These are phyloP conservation scores for Penicillium polonicum DNA, from an alignment of 2,329 filamentous ascomycete species.

Conservation along the genomic window DNA sequence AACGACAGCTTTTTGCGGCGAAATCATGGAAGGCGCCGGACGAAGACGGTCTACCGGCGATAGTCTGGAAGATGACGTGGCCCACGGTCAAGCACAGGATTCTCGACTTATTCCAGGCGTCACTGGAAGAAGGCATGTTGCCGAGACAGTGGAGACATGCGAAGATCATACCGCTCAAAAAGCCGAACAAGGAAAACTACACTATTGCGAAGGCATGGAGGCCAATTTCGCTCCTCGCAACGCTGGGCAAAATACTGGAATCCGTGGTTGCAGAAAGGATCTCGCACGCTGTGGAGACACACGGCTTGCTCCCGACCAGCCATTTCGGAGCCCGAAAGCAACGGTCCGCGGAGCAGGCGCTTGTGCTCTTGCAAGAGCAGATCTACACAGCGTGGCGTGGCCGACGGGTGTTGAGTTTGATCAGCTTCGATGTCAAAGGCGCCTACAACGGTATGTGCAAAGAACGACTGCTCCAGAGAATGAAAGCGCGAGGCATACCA, in stretches of 20 bases:
- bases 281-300: constrained; percentile 29
- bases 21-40: constrained; percentile 5
- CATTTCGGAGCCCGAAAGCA: constrained; percentile 41
- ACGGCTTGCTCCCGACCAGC: constrained; percentile 35
- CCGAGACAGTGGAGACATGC: constrained; percentile 19
- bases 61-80: constrained; percentile 27
- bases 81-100: constrained; percentile 23
- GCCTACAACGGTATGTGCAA: constrained; percentile 31
- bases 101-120: constrained; percentile 20
- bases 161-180: constrained; percentile 26
- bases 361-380: constrained; percentile 28
- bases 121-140: constrained; percentile 15
- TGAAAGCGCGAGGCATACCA: constrained; percentile 32
- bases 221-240: constrained; percentile 27
- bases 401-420: constrained; percentile 5
- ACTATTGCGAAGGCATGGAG: constrained; percentile 22
- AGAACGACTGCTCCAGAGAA: constrained; percentile 34
- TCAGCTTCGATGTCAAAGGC: constrained; percentile 11
- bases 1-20: constrained; percentile 10
- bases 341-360: constrained; percentile 35
- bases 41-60: constrained; percentile 18
- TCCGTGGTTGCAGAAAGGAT: constrained; percentile 33
- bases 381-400: constrained; percentile 10
- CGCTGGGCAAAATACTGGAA: constrained; percentile 32
- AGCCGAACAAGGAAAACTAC: constrained; percentile 24